phyloP scores from a whole-genome alignment of 805 yeast species.

The Yarrowia keelungensis region DNA sequence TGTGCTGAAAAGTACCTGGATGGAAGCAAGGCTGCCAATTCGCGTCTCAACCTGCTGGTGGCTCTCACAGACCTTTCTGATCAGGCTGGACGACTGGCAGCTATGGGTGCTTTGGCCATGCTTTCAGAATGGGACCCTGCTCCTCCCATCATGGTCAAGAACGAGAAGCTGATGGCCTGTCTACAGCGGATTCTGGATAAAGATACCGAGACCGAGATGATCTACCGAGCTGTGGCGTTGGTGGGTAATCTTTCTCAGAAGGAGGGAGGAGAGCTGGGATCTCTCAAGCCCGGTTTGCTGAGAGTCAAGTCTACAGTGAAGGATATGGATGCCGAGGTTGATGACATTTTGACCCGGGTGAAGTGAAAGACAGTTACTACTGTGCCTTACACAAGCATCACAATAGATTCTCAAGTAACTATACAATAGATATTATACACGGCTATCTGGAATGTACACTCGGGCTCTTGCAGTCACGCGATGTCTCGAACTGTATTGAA shows the following conservation, averaged over 20 bases:
- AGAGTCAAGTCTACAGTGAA: constrained; percentile 6
- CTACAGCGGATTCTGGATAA: constrained; percentile 43
- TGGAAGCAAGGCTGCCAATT: constrained; percentile 45
- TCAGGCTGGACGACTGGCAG: constrained; percentile 49
- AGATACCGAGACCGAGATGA: constrained; percentile 45
- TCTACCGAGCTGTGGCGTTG: constrained; percentile 47
- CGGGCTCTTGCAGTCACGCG: constrained; percentile 6
- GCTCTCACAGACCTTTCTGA: constrained; percentile 50
- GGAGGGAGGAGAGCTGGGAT: not conserved
- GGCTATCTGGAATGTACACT: too few species aligned
- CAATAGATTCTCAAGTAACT: not conserved
- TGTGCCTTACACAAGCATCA: too few species aligned
- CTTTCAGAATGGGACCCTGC: constrained; percentile 51
- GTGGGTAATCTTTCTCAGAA: constrained; percentile 42
- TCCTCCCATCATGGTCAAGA: constrained; percentile 47
- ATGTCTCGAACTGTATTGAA: constrained; percentile 22
- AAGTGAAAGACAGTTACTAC: too few species aligned
- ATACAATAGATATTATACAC: not conserved
- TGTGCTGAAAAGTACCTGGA: constrained; percentile 52
- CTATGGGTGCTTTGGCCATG: constrained; percentile 53
- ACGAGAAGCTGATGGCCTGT: constrained; percentile 44
- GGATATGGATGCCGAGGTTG: constrained; percentile 9
- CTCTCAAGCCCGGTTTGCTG: not conserved
- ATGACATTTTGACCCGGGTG: constrained; percentile 15
- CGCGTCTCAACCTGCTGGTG: constrained; percentile 48